Evolutionary conservation across 2,329 filamentous ascomycete genomes (phyloP), one percentile per base, ranked within the genome.

Genomic region (Monosporascus sp.): DNA sequence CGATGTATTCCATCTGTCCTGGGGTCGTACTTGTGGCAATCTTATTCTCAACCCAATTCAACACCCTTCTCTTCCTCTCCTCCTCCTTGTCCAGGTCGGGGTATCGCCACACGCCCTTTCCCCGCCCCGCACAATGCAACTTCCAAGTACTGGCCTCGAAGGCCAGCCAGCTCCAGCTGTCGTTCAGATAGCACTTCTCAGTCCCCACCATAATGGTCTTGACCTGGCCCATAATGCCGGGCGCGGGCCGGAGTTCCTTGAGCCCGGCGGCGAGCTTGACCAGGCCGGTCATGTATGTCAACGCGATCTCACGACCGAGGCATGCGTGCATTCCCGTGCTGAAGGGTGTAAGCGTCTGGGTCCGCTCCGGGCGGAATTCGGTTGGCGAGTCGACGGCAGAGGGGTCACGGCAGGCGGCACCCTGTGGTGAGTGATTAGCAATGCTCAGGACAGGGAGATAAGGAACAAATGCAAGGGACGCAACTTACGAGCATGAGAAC

Each of bases 321-420:
- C 77, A 80, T 27, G 75, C 69, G 61, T 81, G 77, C 34, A 74
- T 71, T 0, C 76, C 76, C 51, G 72, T 72, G 59, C 75, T 75
- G 55, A 73, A 79, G 20, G 75, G 66, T 1, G 72, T 70, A 31
- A 80, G 73, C 2, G 68, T 61, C 3, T 67, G 67, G 3, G 59
- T 60, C 54, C 78, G 73, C 24, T 71, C 67, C 2, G 76, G 67
- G 40, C 75, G 68, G 56, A 81, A 79, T 51, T 69, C 66, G 38
- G 66, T 59, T 1, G 74, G 65, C 22, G 73, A 60, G 19, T 67
- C 54, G 9, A 77, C 63, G 24, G 72, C 70, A 17, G 64, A 55
- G 2, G 69, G 58, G 59, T 76, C 74, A 20, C 71, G 71, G 9
- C 70, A 70, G 6, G 71, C 69, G 37, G 66, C 61, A 49, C 71